Evolutionary conservation across 1,284 basidiomycete genomes (phyloP).

Genomic region (Leccinum holopus): DNA sequence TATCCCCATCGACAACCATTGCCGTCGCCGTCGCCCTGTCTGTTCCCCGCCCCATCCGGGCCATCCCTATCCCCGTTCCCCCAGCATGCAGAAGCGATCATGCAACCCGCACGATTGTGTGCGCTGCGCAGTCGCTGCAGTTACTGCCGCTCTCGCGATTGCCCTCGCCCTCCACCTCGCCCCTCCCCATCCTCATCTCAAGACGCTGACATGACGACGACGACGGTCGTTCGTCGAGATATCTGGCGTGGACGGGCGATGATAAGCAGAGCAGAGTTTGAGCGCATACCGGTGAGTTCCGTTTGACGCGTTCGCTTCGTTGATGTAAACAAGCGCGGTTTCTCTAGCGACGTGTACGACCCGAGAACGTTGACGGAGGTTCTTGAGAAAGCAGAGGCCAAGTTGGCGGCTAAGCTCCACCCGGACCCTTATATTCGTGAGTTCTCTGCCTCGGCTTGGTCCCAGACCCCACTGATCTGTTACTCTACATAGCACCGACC

Average conservation of each 20-base stretch:
- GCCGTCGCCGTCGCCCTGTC: too few relatives aligned
- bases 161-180: too few relatives aligned
- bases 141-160: too few relatives aligned
- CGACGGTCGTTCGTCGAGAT: slow-evolving; percentile 72
- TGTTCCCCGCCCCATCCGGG: too few relatives aligned
- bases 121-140: too few relatives aligned
- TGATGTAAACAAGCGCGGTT: neutral
- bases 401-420: slow-evolving; percentile 67
- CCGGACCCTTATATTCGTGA: slow-evolving; percentile 92
- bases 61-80: too few relatives aligned
- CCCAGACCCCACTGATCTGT: neutral
- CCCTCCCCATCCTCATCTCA: too few relatives aligned
- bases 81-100: too few relatives aligned
- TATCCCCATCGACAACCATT: too few relatives aligned
- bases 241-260: slow-evolving; percentile 84
- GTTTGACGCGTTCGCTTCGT: neutral
- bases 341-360: slow-evolving; percentile 77
- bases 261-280: slow-evolving; percentile 88
- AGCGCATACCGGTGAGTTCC: slow-evolving; percentile 78
- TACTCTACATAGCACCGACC: slow-evolving; percentile 53
- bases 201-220: too few relatives aligned
- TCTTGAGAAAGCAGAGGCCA: slow-evolving; percentile 79
- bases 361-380: slow-evolving; percentile 83
- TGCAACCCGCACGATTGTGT: too few relatives aligned
- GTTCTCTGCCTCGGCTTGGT: slow-evolving; percentile 19